Conservation (phyloP, 768 basidiomycete genomes). For the Leccinum variicolor region DNA sequence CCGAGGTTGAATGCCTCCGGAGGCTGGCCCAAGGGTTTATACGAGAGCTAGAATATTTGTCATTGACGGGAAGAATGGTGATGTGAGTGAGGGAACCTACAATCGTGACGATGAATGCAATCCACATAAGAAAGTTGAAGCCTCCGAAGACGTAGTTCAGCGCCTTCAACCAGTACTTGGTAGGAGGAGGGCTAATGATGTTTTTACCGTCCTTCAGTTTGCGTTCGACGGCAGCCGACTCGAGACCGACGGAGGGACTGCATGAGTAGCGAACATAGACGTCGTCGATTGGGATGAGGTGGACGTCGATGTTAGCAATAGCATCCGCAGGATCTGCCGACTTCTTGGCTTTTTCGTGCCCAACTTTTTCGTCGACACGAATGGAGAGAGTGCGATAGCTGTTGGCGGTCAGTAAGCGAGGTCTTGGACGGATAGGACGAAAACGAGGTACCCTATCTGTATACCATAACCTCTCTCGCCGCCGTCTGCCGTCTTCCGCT, state of each 20-base stretch:
- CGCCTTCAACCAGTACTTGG: constrained; percentile 46
- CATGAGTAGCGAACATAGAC: constrained; percentile 43
- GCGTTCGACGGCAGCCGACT: constrained; percentile 40
- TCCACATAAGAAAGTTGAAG: constrained; percentile 53
- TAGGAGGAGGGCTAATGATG: constrained; percentile 46
- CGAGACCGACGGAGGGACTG: constrained; percentile 40
- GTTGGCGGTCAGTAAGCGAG: too few species aligned
- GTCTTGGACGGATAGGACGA: too few species aligned
- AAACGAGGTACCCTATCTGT: constrained; percentile 24
- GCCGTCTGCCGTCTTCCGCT: too few species aligned
- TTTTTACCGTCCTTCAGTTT: constrained; percentile 43
- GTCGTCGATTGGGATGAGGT: constrained; percentile 39
- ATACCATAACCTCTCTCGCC: constrained; percentile 30
- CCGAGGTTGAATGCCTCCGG: constrained; percentile 44
- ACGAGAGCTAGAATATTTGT: constrained; percentile 38
- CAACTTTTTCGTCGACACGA: constrained; percentile 36
- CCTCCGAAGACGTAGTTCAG: constrained; percentile 54
- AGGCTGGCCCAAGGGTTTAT: constrained; percentile 44
- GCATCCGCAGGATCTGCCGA: constrained; percentile 34
- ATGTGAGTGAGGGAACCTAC: constrained; percentile 25
- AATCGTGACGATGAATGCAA: constrained; percentile 45
- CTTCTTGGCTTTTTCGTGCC: constrained; percentile 12
- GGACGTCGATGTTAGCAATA: constrained; percentile 47
- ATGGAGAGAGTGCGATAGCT: constrained; percentile 48
- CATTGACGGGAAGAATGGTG: neutral